phyloP scores from a whole-genome alignment of 2,329 filamentous ascomycete genomes.

The Pleoardoris graminearum region DNA sequence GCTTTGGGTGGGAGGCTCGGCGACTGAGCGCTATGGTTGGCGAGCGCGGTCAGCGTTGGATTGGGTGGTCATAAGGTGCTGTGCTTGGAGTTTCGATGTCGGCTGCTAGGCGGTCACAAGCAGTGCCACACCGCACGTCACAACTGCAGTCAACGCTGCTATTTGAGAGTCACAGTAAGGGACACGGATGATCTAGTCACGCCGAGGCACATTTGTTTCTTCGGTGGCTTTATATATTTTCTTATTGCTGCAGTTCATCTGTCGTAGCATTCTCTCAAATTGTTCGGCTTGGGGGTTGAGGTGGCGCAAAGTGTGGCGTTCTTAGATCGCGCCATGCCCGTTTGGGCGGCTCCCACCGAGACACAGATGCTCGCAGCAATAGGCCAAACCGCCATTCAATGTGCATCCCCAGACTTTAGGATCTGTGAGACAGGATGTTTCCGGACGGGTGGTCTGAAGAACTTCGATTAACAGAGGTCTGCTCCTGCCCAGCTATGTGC shows the following conservation, averaged over 20 bases:
- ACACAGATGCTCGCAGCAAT: constrained; percentile 18
- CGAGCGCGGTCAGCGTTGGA: constrained; percentile 16
- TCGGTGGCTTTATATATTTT: neutral
- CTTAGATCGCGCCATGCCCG: constrained; percentile 8
- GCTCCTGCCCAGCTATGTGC: too few species aligned
- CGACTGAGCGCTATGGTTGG: constrained; percentile 16
- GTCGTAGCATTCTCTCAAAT: neutral
- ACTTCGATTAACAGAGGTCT: too few species aligned
- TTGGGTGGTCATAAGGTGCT: constrained; percentile 25
- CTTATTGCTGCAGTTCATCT: neutral
- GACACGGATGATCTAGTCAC: neutral
- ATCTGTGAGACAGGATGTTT: neutral
- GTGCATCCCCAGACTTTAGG: neutral
- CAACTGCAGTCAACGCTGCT: constrained; percentile 7
- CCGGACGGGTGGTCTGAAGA: neutral
- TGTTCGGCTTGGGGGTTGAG: constrained; percentile 3
- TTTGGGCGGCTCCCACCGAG: constrained; percentile 9
- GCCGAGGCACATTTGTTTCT: neutral
- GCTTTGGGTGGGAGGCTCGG: constrained; percentile 9
- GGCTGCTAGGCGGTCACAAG: constrained; percentile 25
- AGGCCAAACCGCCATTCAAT: too few species aligned
- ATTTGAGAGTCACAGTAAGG: neutral
- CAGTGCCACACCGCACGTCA: constrained; percentile 36
- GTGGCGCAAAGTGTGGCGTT: constrained; percentile 13
- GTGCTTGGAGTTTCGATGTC: constrained; percentile 18